These are phyloP conservation scores for Bertia moriformis DNA, from an alignment of 2,329 filamentous ascomycete genomes.

Conservation along the genomic window DNA sequence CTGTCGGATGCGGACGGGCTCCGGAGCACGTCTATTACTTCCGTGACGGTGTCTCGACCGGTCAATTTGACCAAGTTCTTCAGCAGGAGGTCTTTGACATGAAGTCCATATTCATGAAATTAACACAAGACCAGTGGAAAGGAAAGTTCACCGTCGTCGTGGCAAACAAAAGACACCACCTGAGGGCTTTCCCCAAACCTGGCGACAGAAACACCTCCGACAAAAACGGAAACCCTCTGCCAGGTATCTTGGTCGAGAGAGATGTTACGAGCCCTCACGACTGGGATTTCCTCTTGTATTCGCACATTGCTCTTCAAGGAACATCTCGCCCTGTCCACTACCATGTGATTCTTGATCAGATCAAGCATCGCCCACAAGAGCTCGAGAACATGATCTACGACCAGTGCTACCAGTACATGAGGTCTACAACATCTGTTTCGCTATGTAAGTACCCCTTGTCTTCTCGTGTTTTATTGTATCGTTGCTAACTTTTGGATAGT, in stretches of 20 bases:
- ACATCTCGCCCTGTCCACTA: constrained; percentile 89
- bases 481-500: constrained; percentile 12
- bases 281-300: not conserved
- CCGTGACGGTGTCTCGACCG: constrained; percentile 58
- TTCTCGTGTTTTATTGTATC: not conserved
- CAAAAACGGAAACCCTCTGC: constrained; percentile 48
- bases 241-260: constrained; percentile 52
- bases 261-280: constrained; percentile 1
- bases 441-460: constrained; percentile 26
- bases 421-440: constrained; percentile 85
- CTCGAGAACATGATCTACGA: constrained; percentile 86
- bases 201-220: constrained; percentile 31
- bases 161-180: constrained; percentile 58
- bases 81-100: constrained; percentile 47
- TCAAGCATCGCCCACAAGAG: constrained; percentile 47
- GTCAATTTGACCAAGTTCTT: constrained; percentile 49
- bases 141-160: constrained; percentile 47
- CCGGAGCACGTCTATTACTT: constrained; percentile 54
- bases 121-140: not conserved
- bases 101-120: constrained; percentile 28
- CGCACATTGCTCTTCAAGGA: constrained; percentile 62
- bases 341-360: constrained; percentile 74
- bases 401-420: constrained; percentile 83
- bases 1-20: constrained; percentile 32
- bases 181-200: constrained; percentile 51